Evolutionary conservation across 768 basidiomycete genomes (phyloP).

Genomic region (Podaxis mareebaensis): DNA sequence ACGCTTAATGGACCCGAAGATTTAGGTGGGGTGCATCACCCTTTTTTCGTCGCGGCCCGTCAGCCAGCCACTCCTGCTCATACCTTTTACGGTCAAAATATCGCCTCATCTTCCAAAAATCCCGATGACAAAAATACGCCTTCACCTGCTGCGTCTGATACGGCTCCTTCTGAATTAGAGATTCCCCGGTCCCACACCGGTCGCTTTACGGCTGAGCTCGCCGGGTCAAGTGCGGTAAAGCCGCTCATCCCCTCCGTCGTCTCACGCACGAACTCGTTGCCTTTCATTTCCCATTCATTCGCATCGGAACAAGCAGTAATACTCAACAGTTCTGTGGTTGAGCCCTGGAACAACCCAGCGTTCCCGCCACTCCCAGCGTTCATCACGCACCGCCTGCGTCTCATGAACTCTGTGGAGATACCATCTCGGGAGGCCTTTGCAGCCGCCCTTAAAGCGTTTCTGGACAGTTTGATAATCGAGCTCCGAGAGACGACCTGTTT

Average conservation of each 20-base stretch:
- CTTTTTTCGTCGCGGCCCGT: constrained; percentile 10
- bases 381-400: constrained; percentile 54
- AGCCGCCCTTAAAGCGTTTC: constrained; percentile 46
- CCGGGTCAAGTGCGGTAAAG: constrained; percentile 20
- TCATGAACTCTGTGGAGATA: constrained; percentile 58
- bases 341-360: constrained; percentile 59
- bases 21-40: constrained; percentile 10
- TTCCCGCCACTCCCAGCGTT: constrained; percentile 62
- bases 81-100: constrained; percentile 50
- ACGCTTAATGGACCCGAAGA: constrained; percentile 15
- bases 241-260: constrained; percentile 24
- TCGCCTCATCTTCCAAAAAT: constrained; percentile 32
- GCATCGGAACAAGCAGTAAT: constrained; percentile 37
- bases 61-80: constrained; percentile 25
- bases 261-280: constrained; percentile 30
- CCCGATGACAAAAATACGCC: background rate
- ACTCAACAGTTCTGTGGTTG: constrained; percentile 42
- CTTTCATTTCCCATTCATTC: constrained; percentile 47
- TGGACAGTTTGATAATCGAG: constrained; percentile 51
- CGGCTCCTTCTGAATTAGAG: constrained; percentile 19
- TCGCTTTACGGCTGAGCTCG: constrained; percentile 32
- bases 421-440: constrained; percentile 57
- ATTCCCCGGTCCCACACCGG: constrained; percentile 30
- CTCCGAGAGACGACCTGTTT: constrained; percentile 64
- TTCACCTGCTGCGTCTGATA: constrained; percentile 21